phyloP scores from a whole-genome alignment of 2,329 filamentous ascomycete species.

The Fusarium poae region DNA sequence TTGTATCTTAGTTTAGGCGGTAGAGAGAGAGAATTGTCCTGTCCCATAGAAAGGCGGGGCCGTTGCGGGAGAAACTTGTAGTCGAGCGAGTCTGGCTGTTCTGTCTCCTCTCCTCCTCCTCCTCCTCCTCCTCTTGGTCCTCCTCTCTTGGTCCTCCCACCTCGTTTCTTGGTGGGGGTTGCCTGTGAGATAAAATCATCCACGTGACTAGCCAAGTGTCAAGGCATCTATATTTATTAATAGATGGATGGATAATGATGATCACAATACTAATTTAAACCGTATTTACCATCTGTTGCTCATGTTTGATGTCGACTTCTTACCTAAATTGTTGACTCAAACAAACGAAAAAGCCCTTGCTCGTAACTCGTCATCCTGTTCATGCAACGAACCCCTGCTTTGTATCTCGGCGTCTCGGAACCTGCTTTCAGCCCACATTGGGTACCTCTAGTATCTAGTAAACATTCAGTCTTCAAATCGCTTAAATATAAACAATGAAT shows the following conservation, averaged over 20 bases:
- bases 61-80: slow-evolving; percentile 51
- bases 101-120: slow-evolving; percentile 39
- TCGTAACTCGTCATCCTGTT: slow-evolving; percentile 20
- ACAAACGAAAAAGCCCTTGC: slow-evolving; percentile 5
- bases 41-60: slow-evolving; percentile 48
- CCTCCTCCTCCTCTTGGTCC: background rate
- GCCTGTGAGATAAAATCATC: slow-evolving; percentile 47
- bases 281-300: background rate
- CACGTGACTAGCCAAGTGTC: slow-evolving; percentile 50
- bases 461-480: background rate
- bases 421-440: slow-evolving; percentile 13
- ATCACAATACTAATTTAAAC: background rate
- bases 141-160: slow-evolving; percentile 13
- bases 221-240: background rate
- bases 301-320: background rate
- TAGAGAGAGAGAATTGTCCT: slow-evolving; percentile 33
- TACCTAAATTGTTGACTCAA: background rate
- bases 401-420: slow-evolving; percentile 12
- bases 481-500: background rate
- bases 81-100: slow-evolving; percentile 17
- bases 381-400: slow-evolving; percentile 29
- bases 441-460: background rate
- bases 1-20: slow-evolving; percentile 44
- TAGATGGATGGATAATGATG: background rate
- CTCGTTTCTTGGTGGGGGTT: slow-evolving; percentile 51